These are phyloP conservation scores for Podospora appendiculata DNA, from an alignment of 495 filamentous ascomycete species.

Conservation along the genomic window DNA sequence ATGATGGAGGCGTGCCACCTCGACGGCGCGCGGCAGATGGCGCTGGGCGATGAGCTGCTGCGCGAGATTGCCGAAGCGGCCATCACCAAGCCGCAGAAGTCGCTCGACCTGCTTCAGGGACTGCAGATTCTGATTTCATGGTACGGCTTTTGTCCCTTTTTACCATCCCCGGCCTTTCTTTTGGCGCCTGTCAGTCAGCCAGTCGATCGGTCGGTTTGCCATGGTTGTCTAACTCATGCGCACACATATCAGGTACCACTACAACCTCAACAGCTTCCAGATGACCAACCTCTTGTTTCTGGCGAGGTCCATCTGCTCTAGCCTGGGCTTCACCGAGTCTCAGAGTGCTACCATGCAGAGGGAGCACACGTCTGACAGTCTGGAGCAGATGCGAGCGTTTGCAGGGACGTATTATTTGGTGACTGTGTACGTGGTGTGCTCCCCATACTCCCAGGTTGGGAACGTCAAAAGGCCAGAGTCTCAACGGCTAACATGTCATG, in stretches of 20 bases:
- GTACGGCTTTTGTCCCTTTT: slow-evolving; percentile 5
- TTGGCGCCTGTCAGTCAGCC: neutral
- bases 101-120: slow-evolving; percentile 22
- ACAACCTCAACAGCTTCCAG: slow-evolving; percentile 21
- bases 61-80: slow-evolving; percentile 15
- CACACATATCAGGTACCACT: slow-evolving; percentile 13
- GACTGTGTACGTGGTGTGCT: slow-evolving; percentile 15
- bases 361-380: slow-evolving; percentile 3
- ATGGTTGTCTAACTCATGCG: too few relatives aligned
- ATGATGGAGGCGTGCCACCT: slow-evolving; percentile 22
- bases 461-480: neutral
- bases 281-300: slow-evolving; percentile 25
- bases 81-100: slow-evolving; percentile 9
- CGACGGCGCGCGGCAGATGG: slow-evolving; percentile 19
- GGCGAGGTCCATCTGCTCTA: slow-evolving; percentile 15
- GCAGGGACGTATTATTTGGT: slow-evolving; percentile 24
- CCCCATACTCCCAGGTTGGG: too few relatives aligned
- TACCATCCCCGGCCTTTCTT: too few relatives aligned
- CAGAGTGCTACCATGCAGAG: slow-evolving; percentile 1
- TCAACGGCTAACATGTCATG: neutral
- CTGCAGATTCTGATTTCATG: slow-evolving; percentile 20
- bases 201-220: too few relatives aligned
- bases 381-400: slow-evolving; percentile 23
- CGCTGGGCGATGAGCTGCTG: slow-evolving; percentile 18
- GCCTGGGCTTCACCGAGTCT: slow-evolving; percentile 10